phyloP scores from a whole-genome alignment of 345 rosid genomes.

The Mercurialis annua region DNA sequence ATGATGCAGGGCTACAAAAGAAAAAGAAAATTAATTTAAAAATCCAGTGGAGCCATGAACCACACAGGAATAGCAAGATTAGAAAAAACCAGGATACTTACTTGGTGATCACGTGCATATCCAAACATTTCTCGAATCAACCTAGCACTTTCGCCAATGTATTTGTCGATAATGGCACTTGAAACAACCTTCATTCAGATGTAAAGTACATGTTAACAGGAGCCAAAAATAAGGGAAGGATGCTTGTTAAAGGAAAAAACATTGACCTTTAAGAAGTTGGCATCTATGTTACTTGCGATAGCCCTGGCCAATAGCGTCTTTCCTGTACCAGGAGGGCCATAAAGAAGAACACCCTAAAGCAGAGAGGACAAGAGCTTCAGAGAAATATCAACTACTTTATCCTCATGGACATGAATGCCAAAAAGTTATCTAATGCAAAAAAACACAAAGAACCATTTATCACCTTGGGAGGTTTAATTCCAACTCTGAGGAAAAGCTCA shows the following conservation, averaged over 20 bases:
- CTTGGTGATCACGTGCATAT: constrained; percentile 98
- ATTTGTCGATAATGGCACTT: constrained; percentile 95
- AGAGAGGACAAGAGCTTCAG: constrained; percentile 8
- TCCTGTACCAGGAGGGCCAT: constrained; percentile 99
- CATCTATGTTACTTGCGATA: constrained; percentile 97
- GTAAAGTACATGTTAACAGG: not conserved
- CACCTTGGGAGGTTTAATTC: constrained; percentile 93
- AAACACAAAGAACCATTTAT: not conserved
- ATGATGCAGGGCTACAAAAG: constrained; percentile 88
- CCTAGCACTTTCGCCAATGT: constrained; percentile 98
- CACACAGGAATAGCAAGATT: not conserved
- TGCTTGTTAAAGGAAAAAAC: not conserved
- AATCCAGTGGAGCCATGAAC: not conserved
- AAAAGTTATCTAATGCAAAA: not conserved
- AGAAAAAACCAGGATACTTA: constrained; percentile 31
- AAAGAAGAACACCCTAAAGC: constrained; percentile 91
- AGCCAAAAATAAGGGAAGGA: not conserved
- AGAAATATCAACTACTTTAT: constrained; percentile 3
- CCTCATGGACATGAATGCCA: constrained; percentile 35
- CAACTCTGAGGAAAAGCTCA: constrained; percentile 86
- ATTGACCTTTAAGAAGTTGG: constrained; percentile 86
- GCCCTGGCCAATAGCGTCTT: constrained; percentile 96
- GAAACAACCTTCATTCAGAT: constrained; percentile 66
- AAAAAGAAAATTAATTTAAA: constrained; percentile 2
- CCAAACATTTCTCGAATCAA: constrained; percentile 97